These are phyloP conservation scores for Penicillium paradoxum DNA, from an alignment of 495 filamentous ascomycete species.

Conservation along the genomic window DNA sequence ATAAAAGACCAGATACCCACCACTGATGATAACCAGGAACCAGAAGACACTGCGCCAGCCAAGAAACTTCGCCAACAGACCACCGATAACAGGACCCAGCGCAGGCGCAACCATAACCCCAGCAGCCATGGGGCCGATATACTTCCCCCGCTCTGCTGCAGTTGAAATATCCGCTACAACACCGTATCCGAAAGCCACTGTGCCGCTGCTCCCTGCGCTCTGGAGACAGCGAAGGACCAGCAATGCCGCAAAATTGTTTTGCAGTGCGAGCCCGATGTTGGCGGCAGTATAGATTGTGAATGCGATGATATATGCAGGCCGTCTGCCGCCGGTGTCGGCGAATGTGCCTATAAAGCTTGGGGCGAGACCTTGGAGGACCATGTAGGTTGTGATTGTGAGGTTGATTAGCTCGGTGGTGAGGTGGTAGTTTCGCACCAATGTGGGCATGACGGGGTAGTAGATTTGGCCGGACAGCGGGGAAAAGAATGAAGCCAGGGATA, in stretches of 20 bases:
- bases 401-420: constrained; percentile 61
- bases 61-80: constrained; percentile 29
- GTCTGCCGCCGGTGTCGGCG: constrained; percentile 53
- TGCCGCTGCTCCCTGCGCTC: constrained; percentile 50
- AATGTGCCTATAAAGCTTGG: constrained; percentile 58
- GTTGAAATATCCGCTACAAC: constrained; percentile 59
- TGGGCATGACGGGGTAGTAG: constrained; percentile 65
- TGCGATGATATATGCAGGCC: constrained; percentile 54
- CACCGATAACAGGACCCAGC: constrained; percentile 42
- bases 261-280: constrained; percentile 59
- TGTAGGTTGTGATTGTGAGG: constrained; percentile 60
- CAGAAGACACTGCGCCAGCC: constrained; percentile 45
- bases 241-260: constrained; percentile 54
- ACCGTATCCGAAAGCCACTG: constrained; percentile 53
- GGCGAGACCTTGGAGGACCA: constrained; percentile 57
- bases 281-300: constrained; percentile 57
- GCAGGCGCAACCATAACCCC: constrained; percentile 24
- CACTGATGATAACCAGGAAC: constrained; percentile 36
- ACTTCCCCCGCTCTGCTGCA: constrained; percentile 54
- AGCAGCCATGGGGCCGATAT: constrained; percentile 43
- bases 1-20: constrained; percentile 35
- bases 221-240: constrained; percentile 60
- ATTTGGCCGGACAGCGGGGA: constrained; percentile 67
- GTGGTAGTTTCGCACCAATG: constrained; percentile 49
- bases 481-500: constrained; percentile 36